Conservation (phyloP, 768 basidiomycete genomes). For the Hypholoma sublateritium region DNA sequence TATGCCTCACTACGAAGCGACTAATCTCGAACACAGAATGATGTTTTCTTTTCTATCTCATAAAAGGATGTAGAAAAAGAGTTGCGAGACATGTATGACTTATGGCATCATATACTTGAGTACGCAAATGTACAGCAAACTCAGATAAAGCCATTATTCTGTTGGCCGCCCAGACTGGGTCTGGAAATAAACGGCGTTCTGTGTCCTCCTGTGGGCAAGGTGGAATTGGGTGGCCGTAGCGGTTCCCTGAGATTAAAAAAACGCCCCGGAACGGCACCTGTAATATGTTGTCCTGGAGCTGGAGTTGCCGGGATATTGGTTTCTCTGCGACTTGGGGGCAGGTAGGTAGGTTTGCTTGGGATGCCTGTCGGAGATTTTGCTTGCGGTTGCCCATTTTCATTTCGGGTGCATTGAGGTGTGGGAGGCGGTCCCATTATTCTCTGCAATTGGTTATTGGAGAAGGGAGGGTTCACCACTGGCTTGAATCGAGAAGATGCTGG, state of each 20-base stretch:
- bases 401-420: conserved; percentile 42
- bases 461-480: conserved; percentile 8
- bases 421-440: conserved; percentile 54
- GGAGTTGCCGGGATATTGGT: conserved; percentile 4
- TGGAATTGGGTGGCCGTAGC: conserved; percentile 5
- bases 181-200: conserved; percentile 52
- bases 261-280: not conserved
- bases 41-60: too few species aligned
- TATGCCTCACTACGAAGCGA: too few species aligned
- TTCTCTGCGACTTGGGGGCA: conserved; percentile 4
- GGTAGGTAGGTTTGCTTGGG: not conserved
- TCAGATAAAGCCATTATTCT: conserved; percentile 4
- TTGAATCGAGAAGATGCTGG: conserved; percentile 19
- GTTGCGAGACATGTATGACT: too few species aligned
- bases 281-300: conserved; percentile 4
- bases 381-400: conserved; percentile 12
- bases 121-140: too few species aligned
- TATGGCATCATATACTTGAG: too few species aligned
- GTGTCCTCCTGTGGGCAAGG: conserved; percentile 31
- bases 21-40: too few species aligned
- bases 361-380: not conserved
- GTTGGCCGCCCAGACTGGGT: conserved; percentile 8
- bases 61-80: too few species aligned
- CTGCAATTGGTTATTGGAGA: conserved; percentile 16
- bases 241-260: conserved; percentile 3